Conservation (phyloP, 169 alveolate species). For the Eimeria necatrix region DNA sequence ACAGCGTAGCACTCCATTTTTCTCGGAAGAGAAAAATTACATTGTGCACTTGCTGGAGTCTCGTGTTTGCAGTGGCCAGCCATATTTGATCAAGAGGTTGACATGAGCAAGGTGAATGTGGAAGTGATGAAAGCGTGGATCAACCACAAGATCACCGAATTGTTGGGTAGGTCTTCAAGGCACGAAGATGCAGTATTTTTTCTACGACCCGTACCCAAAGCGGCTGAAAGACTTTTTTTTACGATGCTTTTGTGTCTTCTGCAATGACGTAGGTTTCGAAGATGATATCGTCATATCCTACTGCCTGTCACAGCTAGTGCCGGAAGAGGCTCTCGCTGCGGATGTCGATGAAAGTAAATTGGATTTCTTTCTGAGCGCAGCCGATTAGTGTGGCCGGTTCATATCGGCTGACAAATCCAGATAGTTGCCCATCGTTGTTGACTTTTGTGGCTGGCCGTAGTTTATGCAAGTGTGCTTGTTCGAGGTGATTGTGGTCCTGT, state of each 20-base stretch:
- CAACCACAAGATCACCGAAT: conserved; percentile 77
- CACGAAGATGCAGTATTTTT: neutral
- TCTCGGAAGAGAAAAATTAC: neutral
- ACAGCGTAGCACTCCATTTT: neutral
- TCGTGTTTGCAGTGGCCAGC: conserved; percentile 82
- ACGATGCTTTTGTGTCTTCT: neutral
- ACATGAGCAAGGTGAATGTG: conserved; percentile 82
- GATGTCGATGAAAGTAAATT: conserved; percentile 75
- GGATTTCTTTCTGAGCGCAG: too few species aligned
- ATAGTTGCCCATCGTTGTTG: too few species aligned
- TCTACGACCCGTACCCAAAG: neutral
- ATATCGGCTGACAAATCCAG: too few species aligned
- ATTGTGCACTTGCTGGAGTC: neutral
- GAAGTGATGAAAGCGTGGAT: conserved; percentile 84
- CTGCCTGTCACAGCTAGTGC: conserved; percentile 80
- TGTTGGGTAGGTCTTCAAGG: conserved; percentile 68
- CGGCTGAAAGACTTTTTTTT: neutral
- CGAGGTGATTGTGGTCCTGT: neutral
- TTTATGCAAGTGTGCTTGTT: neutral
- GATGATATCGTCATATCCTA: conserved; percentile 83
- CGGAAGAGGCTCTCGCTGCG: conserved; percentile 80
- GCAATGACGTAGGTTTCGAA: conserved; percentile 74
- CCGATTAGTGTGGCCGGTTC: too few species aligned
- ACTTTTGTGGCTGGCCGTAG: too few species aligned
- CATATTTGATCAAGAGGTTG: conserved; percentile 76